Percentiles rank a stretch among this genome's conserved stretches.
Conservation (phyloP, 805 yeast genomes). For the Ogataea philodendri region DNA sequence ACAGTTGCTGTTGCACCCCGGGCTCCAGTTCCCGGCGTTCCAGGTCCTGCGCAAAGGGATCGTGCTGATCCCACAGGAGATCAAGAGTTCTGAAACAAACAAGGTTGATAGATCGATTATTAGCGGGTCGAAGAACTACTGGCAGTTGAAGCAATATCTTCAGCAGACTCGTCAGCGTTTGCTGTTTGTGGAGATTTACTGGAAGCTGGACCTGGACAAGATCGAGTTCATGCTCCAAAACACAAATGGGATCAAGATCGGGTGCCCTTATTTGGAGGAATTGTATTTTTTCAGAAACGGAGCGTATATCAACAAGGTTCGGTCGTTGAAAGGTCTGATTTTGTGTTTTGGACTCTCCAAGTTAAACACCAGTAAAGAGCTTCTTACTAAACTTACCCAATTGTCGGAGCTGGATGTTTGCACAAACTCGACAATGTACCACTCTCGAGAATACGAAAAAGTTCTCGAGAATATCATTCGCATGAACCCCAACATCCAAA, state of each 20-base stretch:
- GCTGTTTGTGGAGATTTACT: slow-evolving; percentile 13
- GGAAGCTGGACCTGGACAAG: slow-evolving; percentile 18
- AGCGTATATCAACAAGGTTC: slow-evolving; percentile 15
- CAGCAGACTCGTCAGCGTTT: slow-evolving; percentile 1
- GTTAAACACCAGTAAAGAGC: slow-evolving; percentile 18
- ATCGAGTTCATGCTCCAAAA: slow-evolving; percentile 16
- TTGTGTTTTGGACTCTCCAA: slow-evolving; percentile 21
- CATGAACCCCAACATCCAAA: slow-evolving; percentile 17
- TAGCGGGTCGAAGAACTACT: slow-evolving; percentile 13
- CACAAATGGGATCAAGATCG: slow-evolving; percentile 14
- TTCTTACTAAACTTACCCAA: slow-evolving; percentile 12
- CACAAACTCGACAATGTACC: slow-evolving; percentile 23
- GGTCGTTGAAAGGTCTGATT: slow-evolving; percentile 16
- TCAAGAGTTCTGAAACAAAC: slow-evolving; percentile 9
- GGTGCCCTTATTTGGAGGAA: slow-evolving; percentile 20
- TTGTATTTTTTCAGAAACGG: slow-evolving; percentile 13
- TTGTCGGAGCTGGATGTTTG: slow-evolving; percentile 18
- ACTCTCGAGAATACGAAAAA: slow-evolving; percentile 19
- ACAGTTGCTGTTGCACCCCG: slow-evolving; percentile 9
- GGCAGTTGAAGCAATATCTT: slow-evolving; percentile 7
- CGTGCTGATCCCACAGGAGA: slow-evolving; percentile 13
- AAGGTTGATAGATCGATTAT: slow-evolving; percentile 10
- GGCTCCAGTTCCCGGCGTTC: slow-evolving; percentile 11
- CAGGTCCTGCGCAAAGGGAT: slow-evolving; percentile 13
- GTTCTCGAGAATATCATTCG: slow-evolving; percentile 18